phyloP scores from a whole-genome alignment of 176 grass and related monocot genomes.

The Hyparrhenia diplandra region DNA sequence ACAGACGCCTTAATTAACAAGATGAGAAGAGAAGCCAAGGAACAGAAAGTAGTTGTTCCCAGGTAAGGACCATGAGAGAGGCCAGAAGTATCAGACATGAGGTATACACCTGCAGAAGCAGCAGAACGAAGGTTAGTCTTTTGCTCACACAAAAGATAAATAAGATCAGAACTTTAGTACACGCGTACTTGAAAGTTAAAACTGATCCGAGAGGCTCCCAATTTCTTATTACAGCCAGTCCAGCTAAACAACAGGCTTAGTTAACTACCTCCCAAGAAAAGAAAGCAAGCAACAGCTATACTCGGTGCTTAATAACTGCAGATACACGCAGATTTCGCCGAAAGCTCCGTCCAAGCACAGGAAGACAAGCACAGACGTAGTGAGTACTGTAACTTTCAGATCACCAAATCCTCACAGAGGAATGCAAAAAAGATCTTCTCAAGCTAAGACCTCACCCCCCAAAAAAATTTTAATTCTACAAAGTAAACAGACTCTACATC shows the following conservation, averaged over 20 bases:
- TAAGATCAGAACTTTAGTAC: not conserved
- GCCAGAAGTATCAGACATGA: slow-evolving; percentile 56
- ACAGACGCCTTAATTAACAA: slow-evolving; percentile 75
- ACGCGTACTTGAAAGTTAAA: not conserved
- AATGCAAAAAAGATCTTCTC: slow-evolving; percentile 31
- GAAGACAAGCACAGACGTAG: slow-evolving; percentile 17
- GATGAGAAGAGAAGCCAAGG: slow-evolving; percentile 69
- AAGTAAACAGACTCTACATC: not conserved
- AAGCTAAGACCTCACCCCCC: not conserved
- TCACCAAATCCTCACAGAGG: slow-evolving; percentile 16
- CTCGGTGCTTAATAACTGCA: not conserved
- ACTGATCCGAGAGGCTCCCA: not conserved
- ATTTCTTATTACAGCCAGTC: not conserved
- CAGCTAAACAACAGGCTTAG: not conserved
- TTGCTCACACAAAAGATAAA: not conserved
- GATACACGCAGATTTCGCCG: slow-evolving; percentile 16
- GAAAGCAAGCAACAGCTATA: slow-evolving; percentile 14
- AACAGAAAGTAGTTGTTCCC: slow-evolving; percentile 65
- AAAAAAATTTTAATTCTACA: not conserved
- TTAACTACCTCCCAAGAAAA: slow-evolving; percentile 7
- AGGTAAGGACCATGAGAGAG: slow-evolving; percentile 80
- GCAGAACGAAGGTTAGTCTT: slow-evolving; percentile 22
- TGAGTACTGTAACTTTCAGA: slow-evolving; percentile 36
- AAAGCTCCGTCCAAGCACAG: slow-evolving; percentile 3
- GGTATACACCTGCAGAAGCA: slow-evolving; percentile 69